phyloP scores from a whole-genome alignment of 2,329 filamentous ascomycete genomes.

The Fusarium subglutinans region DNA sequence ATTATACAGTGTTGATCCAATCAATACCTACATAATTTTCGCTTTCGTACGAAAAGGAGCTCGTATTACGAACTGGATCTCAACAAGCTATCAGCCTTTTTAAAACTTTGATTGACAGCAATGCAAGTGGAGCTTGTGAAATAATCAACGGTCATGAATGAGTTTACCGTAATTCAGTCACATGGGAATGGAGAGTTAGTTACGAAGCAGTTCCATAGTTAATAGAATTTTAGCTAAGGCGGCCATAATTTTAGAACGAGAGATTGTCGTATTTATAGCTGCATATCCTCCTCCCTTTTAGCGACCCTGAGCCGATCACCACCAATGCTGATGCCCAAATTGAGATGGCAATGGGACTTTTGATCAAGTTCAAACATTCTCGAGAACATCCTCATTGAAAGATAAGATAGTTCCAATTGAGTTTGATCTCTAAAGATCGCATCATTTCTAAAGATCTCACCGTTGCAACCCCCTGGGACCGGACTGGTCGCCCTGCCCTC shows the following conservation, averaged over 20 bases:
- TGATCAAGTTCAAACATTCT: background rate
- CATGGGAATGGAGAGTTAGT: constrained; percentile 7
- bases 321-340: constrained; percentile 21
- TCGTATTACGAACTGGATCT: background rate
- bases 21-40: background rate
- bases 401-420: background rate
- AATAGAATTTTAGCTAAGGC: constrained; percentile 10
- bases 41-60: background rate
- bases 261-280: constrained; percentile 27
- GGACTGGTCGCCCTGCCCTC: constrained; percentile 7
- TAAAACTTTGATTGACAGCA: background rate
- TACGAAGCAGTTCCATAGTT: background rate
- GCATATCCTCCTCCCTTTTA: constrained; percentile 25
- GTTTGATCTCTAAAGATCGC: background rate
- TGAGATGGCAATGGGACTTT: constrained; percentile 1
- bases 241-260: constrained; percentile 19
- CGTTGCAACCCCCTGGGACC: background rate
- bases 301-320: constrained; percentile 16
- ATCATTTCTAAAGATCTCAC: constrained; percentile 2
- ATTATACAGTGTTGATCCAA: background rate
- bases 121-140: constrained; percentile 2
- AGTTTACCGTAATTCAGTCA: constrained; percentile 7
- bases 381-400: background rate
- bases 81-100: background rate
- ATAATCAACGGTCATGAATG: constrained; percentile 1